Evolutionary conservation across 768 basidiomycete species (phyloP).

Genomic region (Pisolithus orientalis): DNA sequence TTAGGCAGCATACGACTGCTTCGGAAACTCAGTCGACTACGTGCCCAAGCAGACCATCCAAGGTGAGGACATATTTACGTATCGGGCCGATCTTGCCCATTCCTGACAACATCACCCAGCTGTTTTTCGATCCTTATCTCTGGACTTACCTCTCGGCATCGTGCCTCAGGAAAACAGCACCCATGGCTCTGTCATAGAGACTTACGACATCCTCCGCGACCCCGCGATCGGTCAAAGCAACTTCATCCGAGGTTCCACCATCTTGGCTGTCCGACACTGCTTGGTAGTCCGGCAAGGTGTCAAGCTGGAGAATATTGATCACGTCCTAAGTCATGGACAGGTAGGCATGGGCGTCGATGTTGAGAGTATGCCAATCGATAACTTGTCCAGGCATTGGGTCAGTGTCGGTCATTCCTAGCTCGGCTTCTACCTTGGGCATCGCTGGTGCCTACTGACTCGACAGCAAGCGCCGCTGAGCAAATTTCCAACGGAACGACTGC

Average conservation of each 20-base stretch:
- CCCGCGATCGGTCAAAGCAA: conserved; percentile 31
- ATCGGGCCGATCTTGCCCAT: not conserved
- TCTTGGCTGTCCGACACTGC: conserved; percentile 61
- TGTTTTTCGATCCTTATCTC: conserved; percentile 49
- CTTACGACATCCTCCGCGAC: conserved; percentile 58
- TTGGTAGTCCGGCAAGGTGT: conserved; percentile 59
- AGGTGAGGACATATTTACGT: conserved; percentile 22
- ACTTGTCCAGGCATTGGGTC: conserved; percentile 59
- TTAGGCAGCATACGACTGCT: conserved; percentile 43
- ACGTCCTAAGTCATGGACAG: conserved; percentile 76
- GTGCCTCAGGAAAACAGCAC: conserved; percentile 79
- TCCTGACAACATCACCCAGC: conserved; percentile 32
- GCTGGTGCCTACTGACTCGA: conserved; percentile 58
- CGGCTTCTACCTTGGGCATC: conserved; percentile 46
- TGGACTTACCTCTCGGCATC: conserved; percentile 44
- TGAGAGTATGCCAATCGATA: not conserved
- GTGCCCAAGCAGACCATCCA: conserved; percentile 34
- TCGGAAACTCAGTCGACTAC: conserved; percentile 42
- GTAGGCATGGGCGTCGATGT: conserved; percentile 28
- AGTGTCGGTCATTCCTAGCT: conserved; percentile 61
- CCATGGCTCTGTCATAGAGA: conserved; percentile 68
- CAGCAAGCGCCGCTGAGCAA: conserved; percentile 59
- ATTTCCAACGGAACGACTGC: conserved; percentile 30
- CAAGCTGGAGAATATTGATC: conserved; percentile 45
- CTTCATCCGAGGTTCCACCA: conserved; percentile 56